Base-by-base conservation (phyloP, 139 green algal species). In the Nannochloris sp. region DNA sequence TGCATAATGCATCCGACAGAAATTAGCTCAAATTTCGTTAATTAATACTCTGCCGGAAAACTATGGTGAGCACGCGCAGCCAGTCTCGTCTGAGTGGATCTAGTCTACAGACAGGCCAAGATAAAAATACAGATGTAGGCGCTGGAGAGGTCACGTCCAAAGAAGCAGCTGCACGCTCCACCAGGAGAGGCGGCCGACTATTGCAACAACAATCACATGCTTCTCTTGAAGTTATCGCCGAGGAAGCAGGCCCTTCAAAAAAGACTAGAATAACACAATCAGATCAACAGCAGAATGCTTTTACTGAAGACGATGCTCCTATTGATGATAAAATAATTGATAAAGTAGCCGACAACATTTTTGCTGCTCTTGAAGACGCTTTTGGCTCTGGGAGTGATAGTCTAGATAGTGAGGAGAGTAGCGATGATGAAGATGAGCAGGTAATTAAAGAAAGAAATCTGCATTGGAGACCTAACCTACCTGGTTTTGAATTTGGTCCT, bases 1-100 rank as follows among this genome's bases (percentile, higher is more conserved):
- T n/a, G n/a, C n/a, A n/a, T n/a, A n/a, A n/a, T n/a, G n/a, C n/a
- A n/a, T n/a, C n/a, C n/a, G n/a, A n/a, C n/a, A n/a, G n/a, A n/a
- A n/a, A n/a, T n/a, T n/a, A n/a, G n/a, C n/a, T n/a, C n/a, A n/a
- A n/a, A n/a, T n/a, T n/a, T n/a, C n/a, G n/a, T n/a, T n/a, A n/a
- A n/a, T n/a, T n/a, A n/a, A n/a, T n/a, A n/a, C n/a, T n/a, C n/a
- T n/a, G n/a, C n/a, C n/a, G n/a, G n/a, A n/a, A n/a, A 10, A 57
- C 19, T 7, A 72, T 72, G 65, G 65, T 72, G 5, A 51, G 25
- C 29, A 72, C 65, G 54, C 65, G 65, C 6, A 30, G 15, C 15
- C 34, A 65, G 2, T 56, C 35, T 1, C 47, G 60, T 13, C 35
- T 71, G 14, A 65, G 53, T 24, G 53, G 13, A 34, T 38, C 38